Conservation (phyloP, 495 filamentous ascomycete species). For the Aspergillus asperescens region DNA sequence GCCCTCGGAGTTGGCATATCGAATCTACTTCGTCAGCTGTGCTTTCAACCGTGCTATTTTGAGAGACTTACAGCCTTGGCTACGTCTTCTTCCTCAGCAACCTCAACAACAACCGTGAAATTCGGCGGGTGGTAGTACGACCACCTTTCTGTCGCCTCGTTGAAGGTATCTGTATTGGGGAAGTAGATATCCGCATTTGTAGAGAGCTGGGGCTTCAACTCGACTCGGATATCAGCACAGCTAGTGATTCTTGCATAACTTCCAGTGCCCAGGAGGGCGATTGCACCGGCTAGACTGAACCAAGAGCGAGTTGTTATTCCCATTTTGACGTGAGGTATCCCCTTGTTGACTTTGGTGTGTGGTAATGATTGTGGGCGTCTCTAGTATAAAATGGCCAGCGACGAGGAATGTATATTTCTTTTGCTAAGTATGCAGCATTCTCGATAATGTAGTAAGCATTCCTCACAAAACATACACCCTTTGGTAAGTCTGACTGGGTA, state of each 20-base stretch:
- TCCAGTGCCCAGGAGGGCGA: background rate
- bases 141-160: conserved; percentile 7
- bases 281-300: background rate
- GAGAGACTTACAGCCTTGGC: conserved; percentile 7
- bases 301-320: background rate
- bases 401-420: background rate
- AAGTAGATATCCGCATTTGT: conserved; percentile 6
- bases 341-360: background rate
- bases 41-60: background rate
- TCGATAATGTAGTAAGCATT: background rate
- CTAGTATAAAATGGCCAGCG: background rate
- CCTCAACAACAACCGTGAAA: conserved; percentile 15
- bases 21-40: conserved; percentile 4
- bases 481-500: background rate
- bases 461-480: background rate
- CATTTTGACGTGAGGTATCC: background rate
- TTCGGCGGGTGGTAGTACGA: conserved; percentile 9
- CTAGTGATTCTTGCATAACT: background rate
- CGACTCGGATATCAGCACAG: background rate
- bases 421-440: conserved; percentile 4
- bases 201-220: conserved; percentile 2
- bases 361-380: background rate
- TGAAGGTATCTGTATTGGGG: background rate
- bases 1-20: conserved; percentile 13
- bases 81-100: conserved; percentile 14